Percentiles rank a stretch among this genome's conserved stretches.
Conservation (phyloP, 441 rosid species). For the Francoa sonchifolia region DNA sequence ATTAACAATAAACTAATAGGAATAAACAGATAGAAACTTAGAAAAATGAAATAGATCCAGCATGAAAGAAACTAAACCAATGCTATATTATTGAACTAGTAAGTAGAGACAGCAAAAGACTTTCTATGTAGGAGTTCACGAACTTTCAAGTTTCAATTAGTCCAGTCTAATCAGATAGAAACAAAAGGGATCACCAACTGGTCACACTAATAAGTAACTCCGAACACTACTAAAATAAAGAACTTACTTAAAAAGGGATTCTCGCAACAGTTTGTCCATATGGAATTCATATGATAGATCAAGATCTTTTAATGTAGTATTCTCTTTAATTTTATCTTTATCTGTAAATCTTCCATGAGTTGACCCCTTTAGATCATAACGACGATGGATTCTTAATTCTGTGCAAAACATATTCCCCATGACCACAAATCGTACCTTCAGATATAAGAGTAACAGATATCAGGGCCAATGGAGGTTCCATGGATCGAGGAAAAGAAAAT, state of each 20-base stretch:
- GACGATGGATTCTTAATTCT: constrained; percentile 75
- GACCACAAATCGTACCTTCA: constrained; percentile 86
- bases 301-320: constrained; percentile 79
- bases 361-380: constrained; percentile 92
- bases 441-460: constrained; percentile 12
- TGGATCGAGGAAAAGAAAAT: constrained; percentile 4
- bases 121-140: background rate
- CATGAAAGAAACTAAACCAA: background rate
- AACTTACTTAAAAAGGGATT: constrained; percentile 66
- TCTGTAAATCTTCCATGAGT: constrained; percentile 68
- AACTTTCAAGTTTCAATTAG: background rate
- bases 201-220: background rate
- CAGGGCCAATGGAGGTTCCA: constrained; percentile 7
- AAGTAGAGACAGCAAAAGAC: background rate
- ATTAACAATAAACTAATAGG: background rate
- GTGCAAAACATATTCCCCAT: constrained; percentile 99
- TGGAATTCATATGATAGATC: constrained; percentile 72
- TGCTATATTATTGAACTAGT: background rate
- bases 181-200: background rate
- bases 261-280: constrained; percentile 78
- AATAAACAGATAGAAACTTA: background rate
- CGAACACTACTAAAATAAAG: background rate
- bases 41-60: background rate
- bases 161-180: background rate
- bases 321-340: constrained; percentile 46